Conservation (phyloP, 1,284 basidiomycete genomes). For the Caloboletus inedulis region DNA sequence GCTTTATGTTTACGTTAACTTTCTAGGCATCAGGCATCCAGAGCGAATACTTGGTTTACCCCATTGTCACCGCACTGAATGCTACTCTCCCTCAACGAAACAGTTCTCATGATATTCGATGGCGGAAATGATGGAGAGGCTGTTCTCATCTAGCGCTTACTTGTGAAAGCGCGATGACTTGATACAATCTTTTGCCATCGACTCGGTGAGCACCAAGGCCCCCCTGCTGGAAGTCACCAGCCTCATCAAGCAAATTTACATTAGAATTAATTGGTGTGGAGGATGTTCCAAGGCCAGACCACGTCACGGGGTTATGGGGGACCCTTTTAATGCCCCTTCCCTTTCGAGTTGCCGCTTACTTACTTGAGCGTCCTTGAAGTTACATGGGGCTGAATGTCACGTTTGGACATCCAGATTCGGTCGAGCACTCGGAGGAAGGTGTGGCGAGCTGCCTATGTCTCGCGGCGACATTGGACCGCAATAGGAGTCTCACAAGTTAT, state of each 20-base stretch:
- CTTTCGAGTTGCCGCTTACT: neutral
- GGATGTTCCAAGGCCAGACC: neutral
- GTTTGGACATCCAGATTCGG: too few relatives aligned
- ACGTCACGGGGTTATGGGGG: neutral
- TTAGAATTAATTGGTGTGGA: neutral
- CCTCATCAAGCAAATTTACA: too few relatives aligned
- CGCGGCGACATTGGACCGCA: too few relatives aligned
- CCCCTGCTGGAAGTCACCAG: too few relatives aligned
- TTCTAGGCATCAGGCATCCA: neutral
- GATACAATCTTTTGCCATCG: too few relatives aligned
- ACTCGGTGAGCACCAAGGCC: too few relatives aligned
- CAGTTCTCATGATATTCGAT: conserved; percentile 34
- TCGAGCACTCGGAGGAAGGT: too few relatives aligned
- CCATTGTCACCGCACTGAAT: conserved; percentile 23
- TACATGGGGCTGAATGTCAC: too few relatives aligned
- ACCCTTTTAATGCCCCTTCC: neutral
- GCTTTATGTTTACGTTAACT: conserved; percentile 7
- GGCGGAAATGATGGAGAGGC: conserved; percentile 34
- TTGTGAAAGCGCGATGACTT: too few relatives aligned
- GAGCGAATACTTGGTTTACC: conserved; percentile 17
- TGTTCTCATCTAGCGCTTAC: conserved; percentile 46
- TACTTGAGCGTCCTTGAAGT: neutral
- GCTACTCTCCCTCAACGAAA: neutral
- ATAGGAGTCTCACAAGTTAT: neutral
- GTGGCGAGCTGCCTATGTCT: too few relatives aligned